These are phyloP conservation scores for Solanum chmielewskii DNA, from an alignment of 257 asterid genomes.

Conservation along the genomic window DNA sequence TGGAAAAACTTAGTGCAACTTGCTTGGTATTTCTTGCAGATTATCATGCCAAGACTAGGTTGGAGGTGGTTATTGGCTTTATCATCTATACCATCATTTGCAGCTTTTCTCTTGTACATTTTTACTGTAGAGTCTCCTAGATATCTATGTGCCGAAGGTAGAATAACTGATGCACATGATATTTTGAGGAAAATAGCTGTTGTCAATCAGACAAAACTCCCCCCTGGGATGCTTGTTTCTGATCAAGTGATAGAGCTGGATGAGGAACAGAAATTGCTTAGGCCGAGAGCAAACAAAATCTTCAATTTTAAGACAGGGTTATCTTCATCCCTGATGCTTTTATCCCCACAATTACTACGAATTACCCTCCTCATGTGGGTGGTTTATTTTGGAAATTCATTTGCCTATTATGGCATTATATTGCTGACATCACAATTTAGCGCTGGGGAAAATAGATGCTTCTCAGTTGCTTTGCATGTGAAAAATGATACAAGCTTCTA, in stretches of 20 bases:
- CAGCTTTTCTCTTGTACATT: constrained; percentile 39
- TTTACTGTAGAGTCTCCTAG: constrained; percentile 62
- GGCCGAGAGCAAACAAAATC: not conserved
- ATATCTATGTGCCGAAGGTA: constrained; percentile 37
- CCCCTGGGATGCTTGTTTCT: constrained; percentile 48
- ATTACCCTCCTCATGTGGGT: constrained; percentile 60
- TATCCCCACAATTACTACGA: constrained; percentile 36
- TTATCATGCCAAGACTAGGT: constrained; percentile 51
- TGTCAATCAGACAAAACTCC: constrained; percentile 38
- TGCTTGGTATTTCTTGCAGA: constrained; percentile 15
- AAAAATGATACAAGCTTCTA: constrained; percentile 29
- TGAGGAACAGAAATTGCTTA: constrained; percentile 24
- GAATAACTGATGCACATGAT: constrained; percentile 32
- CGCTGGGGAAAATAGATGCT: constrained; percentile 39
- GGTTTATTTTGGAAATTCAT: constrained; percentile 60
- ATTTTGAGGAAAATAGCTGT: constrained; percentile 41
- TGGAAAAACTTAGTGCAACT: not conserved
- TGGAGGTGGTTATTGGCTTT: constrained; percentile 81
- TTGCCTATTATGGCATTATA: constrained; percentile 72
- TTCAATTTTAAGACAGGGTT: constrained; percentile 14
- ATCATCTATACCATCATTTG: constrained; percentile 55
- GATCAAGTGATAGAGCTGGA: constrained; percentile 15
- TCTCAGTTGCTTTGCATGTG: constrained; percentile 7
- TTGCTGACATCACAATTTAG: constrained; percentile 74
- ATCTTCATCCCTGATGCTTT: constrained; percentile 30